Evolutionary conservation across 2,329 filamentous ascomycete species (phyloP).

Genomic region (Cercospora janseana): DNA sequence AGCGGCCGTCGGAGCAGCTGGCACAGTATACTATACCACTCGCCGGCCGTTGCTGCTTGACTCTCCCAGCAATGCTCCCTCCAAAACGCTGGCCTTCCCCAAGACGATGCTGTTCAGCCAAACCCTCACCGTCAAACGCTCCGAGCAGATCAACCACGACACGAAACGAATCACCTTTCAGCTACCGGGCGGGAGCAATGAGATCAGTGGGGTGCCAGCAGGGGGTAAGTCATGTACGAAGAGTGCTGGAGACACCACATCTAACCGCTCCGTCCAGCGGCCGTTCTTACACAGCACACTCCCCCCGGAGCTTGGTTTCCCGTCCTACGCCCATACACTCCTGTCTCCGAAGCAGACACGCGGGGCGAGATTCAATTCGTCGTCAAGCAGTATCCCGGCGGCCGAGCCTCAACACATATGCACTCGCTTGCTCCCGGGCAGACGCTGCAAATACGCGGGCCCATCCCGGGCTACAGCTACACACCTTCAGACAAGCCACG

Average conservation of each 20-base stretch:
- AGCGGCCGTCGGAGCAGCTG: slow-evolving; percentile 17
- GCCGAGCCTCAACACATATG: slow-evolving; percentile 63
- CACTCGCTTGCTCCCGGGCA: slow-evolving; percentile 64
- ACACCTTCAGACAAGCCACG: slow-evolving; percentile 26
- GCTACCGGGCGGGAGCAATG: slow-evolving; percentile 31
- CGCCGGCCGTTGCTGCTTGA: slow-evolving; percentile 27
- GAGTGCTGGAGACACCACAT: not conserved
- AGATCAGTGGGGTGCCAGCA: slow-evolving; percentile 34
- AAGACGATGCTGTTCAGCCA: slow-evolving; percentile 37
- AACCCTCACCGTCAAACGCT: slow-evolving; percentile 31
- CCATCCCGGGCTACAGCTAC: slow-evolving; percentile 45
- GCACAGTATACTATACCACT: slow-evolving; percentile 18
- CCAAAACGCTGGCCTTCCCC: slow-evolving; percentile 33
- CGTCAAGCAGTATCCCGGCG: slow-evolving; percentile 66
- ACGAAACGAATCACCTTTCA: slow-evolving; percentile 36
- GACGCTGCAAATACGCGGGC: slow-evolving; percentile 56
- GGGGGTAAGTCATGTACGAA: slow-evolving; percentile 25
- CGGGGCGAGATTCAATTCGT: slow-evolving; percentile 62
- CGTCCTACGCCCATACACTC: slow-evolving; percentile 65
- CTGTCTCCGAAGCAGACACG: slow-evolving; percentile 57
- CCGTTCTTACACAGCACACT: slow-evolving; percentile 61
- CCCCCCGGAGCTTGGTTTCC: slow-evolving; percentile 57
- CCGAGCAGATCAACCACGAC: slow-evolving; percentile 38
- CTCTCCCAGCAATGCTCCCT: slow-evolving; percentile 29
- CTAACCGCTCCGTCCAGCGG: slow-evolving; percentile 40